phyloP scores from a whole-genome alignment of 345 rosid genomes.

The Arabis hirsuta region DNA sequence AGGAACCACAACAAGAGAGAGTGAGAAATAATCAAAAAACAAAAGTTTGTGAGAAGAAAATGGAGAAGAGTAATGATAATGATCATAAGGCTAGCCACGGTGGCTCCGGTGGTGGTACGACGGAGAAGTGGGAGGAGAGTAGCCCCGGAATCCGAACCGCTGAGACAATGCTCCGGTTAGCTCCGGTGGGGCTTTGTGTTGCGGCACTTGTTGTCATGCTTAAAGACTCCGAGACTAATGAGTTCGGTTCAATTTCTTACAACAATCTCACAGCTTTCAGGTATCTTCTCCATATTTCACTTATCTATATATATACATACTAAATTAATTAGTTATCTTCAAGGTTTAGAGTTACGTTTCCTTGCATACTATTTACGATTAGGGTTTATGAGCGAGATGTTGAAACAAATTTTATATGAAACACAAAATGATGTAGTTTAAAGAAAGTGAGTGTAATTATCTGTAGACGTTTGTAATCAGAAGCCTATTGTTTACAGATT shows the following conservation, averaged over 20 bases:
- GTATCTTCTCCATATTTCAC: conserved; percentile 20
- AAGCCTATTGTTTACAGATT: background rate
- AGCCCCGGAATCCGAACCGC: conserved; percentile 39
- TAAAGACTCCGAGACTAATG: conserved; percentile 39
- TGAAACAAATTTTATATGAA: background rate
- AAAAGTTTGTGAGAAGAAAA: conserved; percentile 16
- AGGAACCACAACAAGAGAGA: conserved; percentile 10
- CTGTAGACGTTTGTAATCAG: background rate
- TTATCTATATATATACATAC: background rate
- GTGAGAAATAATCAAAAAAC: background rate
- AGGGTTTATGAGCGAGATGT: conserved; percentile 8
- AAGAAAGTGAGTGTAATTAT: background rate
- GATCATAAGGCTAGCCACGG: conserved; percentile 27
- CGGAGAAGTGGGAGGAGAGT: conserved; percentile 35
- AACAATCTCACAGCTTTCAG: conserved; percentile 35
- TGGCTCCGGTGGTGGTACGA: conserved; percentile 10
- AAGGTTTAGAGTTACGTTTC: background rate
- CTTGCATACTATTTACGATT: background rate
- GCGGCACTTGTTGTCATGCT: conserved; percentile 48
- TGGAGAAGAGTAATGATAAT: conserved; percentile 40
- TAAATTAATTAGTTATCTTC: background rate
- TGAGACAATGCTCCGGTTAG: conserved; percentile 47
- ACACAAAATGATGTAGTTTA: background rate
- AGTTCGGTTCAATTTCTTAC: conserved; percentile 44
- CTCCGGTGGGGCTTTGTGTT: conserved; percentile 48